Evolutionary conservation across 164 flowering plant genomes (phyloP).

Genomic region (Taxillus chinensis): DNA sequence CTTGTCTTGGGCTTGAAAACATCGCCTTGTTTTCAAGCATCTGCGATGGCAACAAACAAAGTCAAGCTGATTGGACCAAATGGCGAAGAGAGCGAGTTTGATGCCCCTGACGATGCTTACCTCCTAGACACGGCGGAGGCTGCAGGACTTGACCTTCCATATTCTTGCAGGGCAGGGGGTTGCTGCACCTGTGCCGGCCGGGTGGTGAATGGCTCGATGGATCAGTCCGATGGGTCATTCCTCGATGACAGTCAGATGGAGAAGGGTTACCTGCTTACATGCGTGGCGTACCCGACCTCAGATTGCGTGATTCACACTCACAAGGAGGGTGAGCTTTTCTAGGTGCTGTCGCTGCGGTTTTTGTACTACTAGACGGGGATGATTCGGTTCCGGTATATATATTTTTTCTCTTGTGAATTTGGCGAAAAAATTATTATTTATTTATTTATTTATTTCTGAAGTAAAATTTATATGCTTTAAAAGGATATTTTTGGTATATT

Average conservation of each 20-base stretch:
- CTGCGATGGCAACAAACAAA: constrained; percentile 56
- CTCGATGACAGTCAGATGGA: constrained; percentile 54
- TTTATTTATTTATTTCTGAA: too few relatives aligned
- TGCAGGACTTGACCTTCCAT: constrained; percentile 70
- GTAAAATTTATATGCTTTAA: too few relatives aligned
- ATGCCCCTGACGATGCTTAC: constrained; percentile 58
- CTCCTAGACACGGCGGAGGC: constrained; percentile 64
- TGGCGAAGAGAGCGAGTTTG: constrained; percentile 52
- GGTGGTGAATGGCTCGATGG: constrained; percentile 42
- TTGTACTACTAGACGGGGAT: too few relatives aligned
- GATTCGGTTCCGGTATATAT: too few relatives aligned
- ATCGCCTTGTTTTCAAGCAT: constrained; percentile 22
- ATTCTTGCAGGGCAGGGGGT: constrained; percentile 79
- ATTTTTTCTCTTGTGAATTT: too few relatives aligned
- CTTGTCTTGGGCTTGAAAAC: constrained; percentile 45
- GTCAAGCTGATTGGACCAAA: constrained; percentile 60
- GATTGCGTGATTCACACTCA: constrained; percentile 74
- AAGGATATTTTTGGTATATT: too few relatives aligned
- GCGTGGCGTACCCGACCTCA: constrained; percentile 54
- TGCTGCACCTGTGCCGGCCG: constrained; percentile 80
- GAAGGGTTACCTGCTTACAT: constrained; percentile 54
- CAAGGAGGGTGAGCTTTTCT: constrained; percentile 64
- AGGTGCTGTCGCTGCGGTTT: constrained; percentile 1
- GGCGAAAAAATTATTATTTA: too few relatives aligned
- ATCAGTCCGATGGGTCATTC: constrained; percentile 74